A percentile compares a stretch with the other conserved stretches of the same genome.
Conservation (phyloP, 371 early-diverging fungal species). For the Syncephalastrum racemosum region DNA sequence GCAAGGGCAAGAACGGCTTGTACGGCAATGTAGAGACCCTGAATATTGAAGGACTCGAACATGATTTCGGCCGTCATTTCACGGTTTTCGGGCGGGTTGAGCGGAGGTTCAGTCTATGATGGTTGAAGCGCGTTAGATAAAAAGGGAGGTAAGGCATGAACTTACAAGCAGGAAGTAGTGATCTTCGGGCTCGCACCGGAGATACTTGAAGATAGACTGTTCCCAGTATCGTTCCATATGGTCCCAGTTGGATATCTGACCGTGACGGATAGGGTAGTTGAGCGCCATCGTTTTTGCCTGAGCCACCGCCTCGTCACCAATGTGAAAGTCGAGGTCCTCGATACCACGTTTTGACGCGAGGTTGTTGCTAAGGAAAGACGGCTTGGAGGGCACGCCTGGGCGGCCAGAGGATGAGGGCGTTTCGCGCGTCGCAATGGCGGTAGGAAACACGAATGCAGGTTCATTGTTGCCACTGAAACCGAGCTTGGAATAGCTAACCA, state of each 20-base stretch:
- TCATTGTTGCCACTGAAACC: conserved; percentile 97
- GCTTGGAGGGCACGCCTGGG: conserved; percentile 60
- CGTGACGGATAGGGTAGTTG: conserved; percentile 87
- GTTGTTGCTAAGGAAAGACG: conserved; percentile 65
- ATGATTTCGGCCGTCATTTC: conserved; percentile 93
- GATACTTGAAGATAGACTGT: conserved; percentile 94
- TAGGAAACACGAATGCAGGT: conserved; percentile 95
- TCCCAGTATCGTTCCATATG: conserved; percentile 96
- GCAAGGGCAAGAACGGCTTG: conserved; percentile 92
- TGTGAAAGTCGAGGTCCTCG: conserved; percentile 96
- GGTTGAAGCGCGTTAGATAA: not conserved
- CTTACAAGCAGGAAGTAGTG: conserved; percentile 87
- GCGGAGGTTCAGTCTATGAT: conserved; percentile 83
- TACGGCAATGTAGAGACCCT: conserved; percentile 90
- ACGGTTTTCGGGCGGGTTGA: conserved; percentile 91
- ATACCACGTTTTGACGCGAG: conserved; percentile 94
- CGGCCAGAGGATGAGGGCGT: conserved; percentile 50
- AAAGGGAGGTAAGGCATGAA: not conserved
- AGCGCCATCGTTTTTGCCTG: conserved; percentile 85
- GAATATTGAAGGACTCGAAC: conserved; percentile 90
- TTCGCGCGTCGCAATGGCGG: conserved; percentile 84
- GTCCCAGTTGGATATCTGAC: conserved; percentile 93
- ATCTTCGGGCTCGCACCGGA: conserved; percentile 98
- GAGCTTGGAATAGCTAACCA: conserved; percentile 93
- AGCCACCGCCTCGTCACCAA: conserved; percentile 94